Percentiles rank a stretch among this genome's conserved stretches.
Conservation (phyloP, 129 eudicot genomes). For the Tagetes erecta region DNA sequence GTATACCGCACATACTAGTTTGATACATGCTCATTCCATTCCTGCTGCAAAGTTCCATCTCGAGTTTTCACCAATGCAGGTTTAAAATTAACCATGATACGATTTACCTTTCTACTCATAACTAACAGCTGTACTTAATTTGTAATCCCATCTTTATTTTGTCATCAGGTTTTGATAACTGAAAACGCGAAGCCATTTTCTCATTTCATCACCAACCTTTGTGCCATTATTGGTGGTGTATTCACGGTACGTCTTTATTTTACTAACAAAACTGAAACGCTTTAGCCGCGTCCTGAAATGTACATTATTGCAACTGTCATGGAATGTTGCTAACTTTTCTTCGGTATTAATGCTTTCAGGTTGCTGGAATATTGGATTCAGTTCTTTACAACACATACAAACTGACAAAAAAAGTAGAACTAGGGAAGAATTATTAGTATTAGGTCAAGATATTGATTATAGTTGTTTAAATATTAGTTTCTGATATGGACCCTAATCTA, state of each 20-base stretch:
- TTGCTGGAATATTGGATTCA: slow-evolving; percentile 88
- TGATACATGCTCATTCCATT: slow-evolving; percentile 57
- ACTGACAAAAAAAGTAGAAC: slow-evolving; percentile 72
- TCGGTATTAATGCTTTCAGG: slow-evolving; percentile 43
- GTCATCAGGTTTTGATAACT: slow-evolving; percentile 60
- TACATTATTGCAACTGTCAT: not conserved
- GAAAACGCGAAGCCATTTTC: slow-evolving; percentile 64
- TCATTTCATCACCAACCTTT: slow-evolving; percentile 80
- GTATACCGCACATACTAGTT: slow-evolving; percentile 90
- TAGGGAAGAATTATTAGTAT: slow-evolving; percentile 71
- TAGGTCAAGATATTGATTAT: slow-evolving; percentile 34
- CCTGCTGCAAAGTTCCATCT: slow-evolving; percentile 88
- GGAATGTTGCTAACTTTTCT: not conserved
- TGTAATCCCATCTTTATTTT: slow-evolving; percentile 6
- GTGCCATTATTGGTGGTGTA: slow-evolving; percentile 97
- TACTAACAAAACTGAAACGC: not conserved
- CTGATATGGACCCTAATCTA: slow-evolving; percentile 25
- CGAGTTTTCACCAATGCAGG: slow-evolving; percentile 89
- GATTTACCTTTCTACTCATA: not conserved
- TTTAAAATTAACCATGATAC: slow-evolving; percentile 5
- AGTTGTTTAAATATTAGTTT: slow-evolving; percentile 16
- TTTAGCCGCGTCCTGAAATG: not conserved
- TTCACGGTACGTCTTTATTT: slow-evolving; percentile 63
- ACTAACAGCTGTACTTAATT: not conserved
- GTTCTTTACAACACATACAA: slow-evolving; percentile 68